phyloP scores from a whole-genome alignment of 352 stramenopile genomes.

The Phytophthora melonis region DNA sequence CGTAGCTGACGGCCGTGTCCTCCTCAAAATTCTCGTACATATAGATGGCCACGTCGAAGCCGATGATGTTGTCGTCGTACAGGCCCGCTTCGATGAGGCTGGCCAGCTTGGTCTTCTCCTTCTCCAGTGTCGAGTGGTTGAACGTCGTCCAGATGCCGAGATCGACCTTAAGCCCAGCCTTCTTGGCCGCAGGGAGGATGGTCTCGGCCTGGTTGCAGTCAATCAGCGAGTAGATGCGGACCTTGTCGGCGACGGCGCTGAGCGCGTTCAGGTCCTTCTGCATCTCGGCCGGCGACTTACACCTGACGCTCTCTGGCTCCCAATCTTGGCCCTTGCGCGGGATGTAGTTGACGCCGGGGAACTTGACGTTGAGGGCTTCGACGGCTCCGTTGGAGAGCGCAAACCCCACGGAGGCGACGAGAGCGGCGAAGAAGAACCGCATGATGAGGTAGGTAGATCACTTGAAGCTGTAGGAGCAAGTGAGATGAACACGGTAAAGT shows the following conservation, averaged over 20 bases:
- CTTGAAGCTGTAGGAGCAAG: neutral
- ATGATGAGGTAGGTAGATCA: too few species aligned
- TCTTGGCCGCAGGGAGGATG: neutral
- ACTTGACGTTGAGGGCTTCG: neutral
- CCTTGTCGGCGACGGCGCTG: neutral
- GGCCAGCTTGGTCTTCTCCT: conserved; percentile 1
- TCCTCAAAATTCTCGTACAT: neutral
- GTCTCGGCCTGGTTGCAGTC: conserved; percentile 1
- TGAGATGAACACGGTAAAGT: neutral
- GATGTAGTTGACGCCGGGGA: neutral
- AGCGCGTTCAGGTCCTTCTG: neutral
- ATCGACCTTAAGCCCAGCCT: neutral
- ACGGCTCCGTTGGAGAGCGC: neutral
- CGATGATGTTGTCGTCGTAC: neutral
- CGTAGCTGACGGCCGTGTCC: neutral
- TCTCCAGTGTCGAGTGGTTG: neutral
- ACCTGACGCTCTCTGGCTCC: neutral
- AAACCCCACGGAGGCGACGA: neutral
- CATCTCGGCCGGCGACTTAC: neutral
- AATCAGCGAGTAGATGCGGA: neutral
- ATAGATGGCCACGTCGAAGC: neutral
- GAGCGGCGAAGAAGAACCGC: neutral
- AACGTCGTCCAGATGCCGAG: neutral
- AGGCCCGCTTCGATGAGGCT: neutral
- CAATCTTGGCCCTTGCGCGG: neutral